Conservation (phyloP, 495 filamentous ascomycete species). For the Xylaria palmicola region DNA sequence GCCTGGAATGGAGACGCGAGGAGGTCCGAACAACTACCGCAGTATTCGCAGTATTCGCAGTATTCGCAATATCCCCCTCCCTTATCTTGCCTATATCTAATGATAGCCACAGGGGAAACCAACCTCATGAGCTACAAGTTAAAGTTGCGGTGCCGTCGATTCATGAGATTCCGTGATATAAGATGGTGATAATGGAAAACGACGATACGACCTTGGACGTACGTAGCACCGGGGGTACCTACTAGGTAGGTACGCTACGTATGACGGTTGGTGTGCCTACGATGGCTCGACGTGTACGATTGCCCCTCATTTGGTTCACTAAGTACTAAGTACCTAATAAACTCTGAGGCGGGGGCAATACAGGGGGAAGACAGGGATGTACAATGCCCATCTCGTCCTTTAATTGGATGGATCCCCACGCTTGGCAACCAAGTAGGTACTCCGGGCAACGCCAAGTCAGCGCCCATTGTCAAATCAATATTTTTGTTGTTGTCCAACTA, state of each 20-base stretch:
- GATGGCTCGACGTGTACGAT: too few relatives aligned
- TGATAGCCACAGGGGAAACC: neutral
- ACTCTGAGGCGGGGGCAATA: neutral
- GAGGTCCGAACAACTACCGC: neutral
- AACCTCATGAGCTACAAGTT: neutral
- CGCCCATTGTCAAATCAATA: conserved; percentile 9
- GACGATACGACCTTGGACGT: too few relatives aligned
- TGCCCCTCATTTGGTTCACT: too few relatives aligned
- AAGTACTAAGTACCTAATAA: neutral
- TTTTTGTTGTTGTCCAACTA: conserved; percentile 12
- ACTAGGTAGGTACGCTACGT: neutral
- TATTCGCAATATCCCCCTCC: too few relatives aligned
- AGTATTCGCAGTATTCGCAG: neutral
- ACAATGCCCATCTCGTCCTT: neutral
- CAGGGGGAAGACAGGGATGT: neutral
- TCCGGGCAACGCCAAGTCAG: conserved; percentile 10
- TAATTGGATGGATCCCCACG: neutral
- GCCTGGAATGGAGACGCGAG: neutral
- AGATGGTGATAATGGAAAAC: too few relatives aligned
- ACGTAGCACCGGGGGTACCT: neutral
- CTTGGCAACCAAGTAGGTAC: neutral
- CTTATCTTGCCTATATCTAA: neutral
- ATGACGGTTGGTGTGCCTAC: neutral
- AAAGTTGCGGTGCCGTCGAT: neutral
- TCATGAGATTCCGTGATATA: neutral